A percentile compares a stretch with the other conserved stretches of the same genome.
phyloP scores from a whole-genome alignment of 768 basidiomycete genomes.

The Tulasnella sp. region DNA sequence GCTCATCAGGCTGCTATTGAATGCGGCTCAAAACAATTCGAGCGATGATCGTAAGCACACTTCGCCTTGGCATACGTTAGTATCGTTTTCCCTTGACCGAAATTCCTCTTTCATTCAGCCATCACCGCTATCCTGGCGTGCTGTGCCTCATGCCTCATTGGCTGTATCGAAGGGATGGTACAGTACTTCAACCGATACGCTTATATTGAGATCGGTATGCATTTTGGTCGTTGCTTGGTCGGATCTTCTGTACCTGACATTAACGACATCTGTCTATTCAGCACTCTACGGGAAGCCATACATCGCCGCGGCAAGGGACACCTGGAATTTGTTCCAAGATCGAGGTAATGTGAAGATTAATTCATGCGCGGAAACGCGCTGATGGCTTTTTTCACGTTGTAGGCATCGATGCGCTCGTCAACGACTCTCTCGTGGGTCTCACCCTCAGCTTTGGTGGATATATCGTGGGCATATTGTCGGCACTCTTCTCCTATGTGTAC shows the following conservation, averaged over 20 bases:
- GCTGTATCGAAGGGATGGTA: constrained; percentile 56
- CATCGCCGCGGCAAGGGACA: constrained; percentile 69
- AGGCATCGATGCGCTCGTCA: constrained; percentile 65
- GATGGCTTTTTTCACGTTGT: neutral
- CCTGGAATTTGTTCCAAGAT: constrained; percentile 67
- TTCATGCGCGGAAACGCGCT: neutral
- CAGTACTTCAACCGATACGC: constrained; percentile 80
- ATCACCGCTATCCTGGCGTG: constrained; percentile 65
- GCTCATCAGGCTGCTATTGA: constrained; percentile 50
- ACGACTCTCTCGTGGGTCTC: constrained; percentile 61
- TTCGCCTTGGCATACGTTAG: neutral
- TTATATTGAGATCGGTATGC: constrained; percentile 60
- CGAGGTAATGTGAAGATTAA: constrained; percentile 34
- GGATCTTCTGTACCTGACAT: constrained; percentile 7
- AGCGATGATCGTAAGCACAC: constrained; percentile 40
- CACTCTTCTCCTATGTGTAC: constrained; percentile 69
- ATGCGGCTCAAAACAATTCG: constrained; percentile 47
- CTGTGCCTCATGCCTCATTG: constrained; percentile 68
- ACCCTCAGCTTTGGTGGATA: constrained; percentile 77
- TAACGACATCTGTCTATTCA: neutral
- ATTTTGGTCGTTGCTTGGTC: neutral
- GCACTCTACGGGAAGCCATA: constrained; percentile 81
- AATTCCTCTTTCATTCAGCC: constrained; percentile 32
- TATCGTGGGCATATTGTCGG: constrained; percentile 58
- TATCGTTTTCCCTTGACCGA: neutral